A percentile compares a stretch with the other conserved stretches of the same genome.
Evolutionary conservation across 2,329 filamentous ascomycete species (phyloP).

Genomic region (Phaeosphaeria sp.): DNA sequence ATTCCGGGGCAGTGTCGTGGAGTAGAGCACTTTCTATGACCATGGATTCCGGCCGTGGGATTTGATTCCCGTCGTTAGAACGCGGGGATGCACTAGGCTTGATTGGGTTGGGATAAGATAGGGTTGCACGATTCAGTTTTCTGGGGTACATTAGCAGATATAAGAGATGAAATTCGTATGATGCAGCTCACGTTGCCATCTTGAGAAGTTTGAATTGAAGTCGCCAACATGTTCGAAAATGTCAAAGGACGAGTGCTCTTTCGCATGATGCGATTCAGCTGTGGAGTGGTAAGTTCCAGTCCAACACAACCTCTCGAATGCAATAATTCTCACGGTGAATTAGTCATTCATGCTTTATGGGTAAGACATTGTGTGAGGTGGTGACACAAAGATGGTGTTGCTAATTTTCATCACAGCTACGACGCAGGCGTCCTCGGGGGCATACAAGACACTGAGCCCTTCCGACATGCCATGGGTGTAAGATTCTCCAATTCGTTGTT

Average conservation of each 20-base stretch:
- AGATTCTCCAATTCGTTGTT: not conserved
- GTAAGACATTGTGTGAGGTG: not conserved
- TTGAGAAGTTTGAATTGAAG: not conserved
- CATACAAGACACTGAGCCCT: slow-evolving; percentile 9
- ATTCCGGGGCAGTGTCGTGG: not conserved
- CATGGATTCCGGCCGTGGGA: not conserved
- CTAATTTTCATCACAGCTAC: not conserved
- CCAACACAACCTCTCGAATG: not conserved
- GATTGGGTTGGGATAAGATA: not conserved
- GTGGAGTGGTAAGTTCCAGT: not conserved
- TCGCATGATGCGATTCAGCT: slow-evolving; percentile 1
- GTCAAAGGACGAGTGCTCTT: not conserved
- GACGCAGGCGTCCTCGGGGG: slow-evolving; percentile 16
- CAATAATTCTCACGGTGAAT: not conserved
- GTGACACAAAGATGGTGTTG: not conserved
- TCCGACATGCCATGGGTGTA: slow-evolving; percentile 10
- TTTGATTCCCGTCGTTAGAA: not conserved
- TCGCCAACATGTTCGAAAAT: not conserved
- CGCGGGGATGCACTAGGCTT: not conserved
- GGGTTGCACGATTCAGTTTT: not conserved
- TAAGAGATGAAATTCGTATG: not conserved
- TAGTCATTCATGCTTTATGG: slow-evolving; percentile 2
- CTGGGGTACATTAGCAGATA: not conserved
- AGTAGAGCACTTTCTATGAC: not conserved
- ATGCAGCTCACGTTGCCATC: not conserved